These are phyloP conservation scores for Artomyces pyxidatus DNA, from an alignment of 768 basidiomycete species.

Conservation along the genomic window DNA sequence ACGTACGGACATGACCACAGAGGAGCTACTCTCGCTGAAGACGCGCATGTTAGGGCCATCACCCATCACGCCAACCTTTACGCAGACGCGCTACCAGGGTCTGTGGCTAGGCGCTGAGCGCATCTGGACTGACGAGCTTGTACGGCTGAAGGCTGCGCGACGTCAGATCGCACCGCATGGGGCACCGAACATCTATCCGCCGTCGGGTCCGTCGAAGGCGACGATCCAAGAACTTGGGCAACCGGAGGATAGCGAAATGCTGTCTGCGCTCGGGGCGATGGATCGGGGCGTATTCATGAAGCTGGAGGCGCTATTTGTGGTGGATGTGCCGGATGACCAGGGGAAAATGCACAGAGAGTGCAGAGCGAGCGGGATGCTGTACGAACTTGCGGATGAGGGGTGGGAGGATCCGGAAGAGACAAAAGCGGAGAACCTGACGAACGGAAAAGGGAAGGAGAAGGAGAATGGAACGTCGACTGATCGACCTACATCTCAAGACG, in stretches of 20 bases:
- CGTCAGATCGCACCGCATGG: conserved; percentile 61
- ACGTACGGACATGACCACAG: conserved; percentile 18
- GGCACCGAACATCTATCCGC: conserved; percentile 46
- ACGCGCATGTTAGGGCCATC: conserved; percentile 14
- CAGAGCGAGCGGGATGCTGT: conserved; percentile 64
- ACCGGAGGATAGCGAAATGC: conserved; percentile 6
- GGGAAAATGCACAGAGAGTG: conserved; percentile 45
- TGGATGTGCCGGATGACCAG: conserved; percentile 38
- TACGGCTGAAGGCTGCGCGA: conserved; percentile 67
- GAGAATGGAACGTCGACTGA: not conserved
- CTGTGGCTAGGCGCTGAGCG: conserved; percentile 88
- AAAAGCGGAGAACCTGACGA: conserved; percentile 5
- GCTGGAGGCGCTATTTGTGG: conserved; percentile 56
- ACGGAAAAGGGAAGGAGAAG: conserved; percentile 26
- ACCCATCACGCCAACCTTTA: conserved; percentile 23
- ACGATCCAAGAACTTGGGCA: conserved; percentile 16
- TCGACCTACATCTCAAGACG: conserved; percentile 2
- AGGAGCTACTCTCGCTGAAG: conserved; percentile 20
- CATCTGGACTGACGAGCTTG: conserved; percentile 81
- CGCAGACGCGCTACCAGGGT: conserved; percentile 63
- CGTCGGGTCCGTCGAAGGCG: conserved; percentile 42
- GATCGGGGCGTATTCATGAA: conserved; percentile 66
- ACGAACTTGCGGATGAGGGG: conserved; percentile 69
- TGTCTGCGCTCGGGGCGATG: conserved; percentile 37
- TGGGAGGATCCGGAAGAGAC: conserved; percentile 39